These are phyloP conservation scores for Colletotrichum simmondsii DNA, from an alignment of 2,329 filamentous ascomycete species.

Conservation along the genomic window DNA sequence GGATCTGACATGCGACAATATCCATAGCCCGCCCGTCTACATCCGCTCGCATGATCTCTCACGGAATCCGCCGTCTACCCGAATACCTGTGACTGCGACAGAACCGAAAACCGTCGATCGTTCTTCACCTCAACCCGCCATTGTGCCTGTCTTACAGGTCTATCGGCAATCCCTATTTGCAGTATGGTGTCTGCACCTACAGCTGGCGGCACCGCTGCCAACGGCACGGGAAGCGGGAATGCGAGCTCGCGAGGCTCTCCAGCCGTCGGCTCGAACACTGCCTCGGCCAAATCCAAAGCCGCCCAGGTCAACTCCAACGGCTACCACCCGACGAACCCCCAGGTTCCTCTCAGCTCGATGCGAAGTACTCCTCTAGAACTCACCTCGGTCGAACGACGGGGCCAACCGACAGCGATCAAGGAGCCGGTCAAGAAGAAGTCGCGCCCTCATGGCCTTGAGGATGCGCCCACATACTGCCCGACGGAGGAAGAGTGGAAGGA, in stretches of 20 bases:
- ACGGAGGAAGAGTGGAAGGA: slow-evolving; percentile 96
- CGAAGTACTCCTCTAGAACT: slow-evolving; percentile 78
- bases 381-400: slow-evolving; percentile 90
- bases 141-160: slow-evolving; percentile 17
- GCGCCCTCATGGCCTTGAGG: slow-evolving; percentile 85
- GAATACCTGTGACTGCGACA: slow-evolving; percentile 19
- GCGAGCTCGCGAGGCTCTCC: slow-evolving; percentile 65
- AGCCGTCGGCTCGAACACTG: slow-evolving; percentile 50
- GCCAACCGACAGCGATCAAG: slow-evolving; percentile 79
- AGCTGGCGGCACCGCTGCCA: slow-evolving; percentile 47
- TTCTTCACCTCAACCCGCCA: neutral
- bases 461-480: slow-evolving; percentile 90
- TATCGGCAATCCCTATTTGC: slow-evolving; percentile 8
- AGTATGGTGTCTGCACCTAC: slow-evolving; percentile 54
- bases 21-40: neutral
- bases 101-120: slow-evolving; percentile 1
- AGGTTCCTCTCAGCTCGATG: slow-evolving; percentile 66
- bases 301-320: slow-evolving; percentile 64
- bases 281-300: slow-evolving; percentile 58
- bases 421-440: slow-evolving; percentile 82
- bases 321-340: slow-evolving; percentile 61
- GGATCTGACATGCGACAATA: slow-evolving; percentile 27
- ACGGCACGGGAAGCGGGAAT: slow-evolving; percentile 54
- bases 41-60: slow-evolving; percentile 26
- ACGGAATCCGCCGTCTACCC: neutral